A percentile compares a stretch with the other conserved stretches of the same genome.
phyloP scores from a whole-genome alignment of 2,329 filamentous ascomycete genomes.

The Ilyonectria sp. region DNA sequence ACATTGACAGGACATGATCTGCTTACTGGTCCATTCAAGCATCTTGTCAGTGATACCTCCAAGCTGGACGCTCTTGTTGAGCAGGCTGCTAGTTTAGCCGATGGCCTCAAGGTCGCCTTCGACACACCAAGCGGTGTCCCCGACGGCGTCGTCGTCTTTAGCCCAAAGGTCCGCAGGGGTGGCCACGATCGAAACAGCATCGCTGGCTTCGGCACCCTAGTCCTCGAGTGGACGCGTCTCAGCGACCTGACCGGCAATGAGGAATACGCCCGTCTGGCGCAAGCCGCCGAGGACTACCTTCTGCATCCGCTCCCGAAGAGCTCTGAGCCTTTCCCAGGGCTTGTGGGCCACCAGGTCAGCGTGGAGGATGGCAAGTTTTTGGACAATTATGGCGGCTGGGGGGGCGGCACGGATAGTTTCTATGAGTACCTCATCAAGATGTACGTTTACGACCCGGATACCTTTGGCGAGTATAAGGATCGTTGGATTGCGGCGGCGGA shows the following conservation, averaged over 20 bases:
- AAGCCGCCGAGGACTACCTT: constrained; percentile 79
- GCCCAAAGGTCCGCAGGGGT: constrained; percentile 63
- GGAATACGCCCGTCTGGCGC: constrained; percentile 76
- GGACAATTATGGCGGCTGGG: constrained; percentile 81
- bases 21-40: constrained; percentile 75
- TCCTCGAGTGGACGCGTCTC: constrained; percentile 88
- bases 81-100: constrained; percentile 79
- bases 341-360: constrained; percentile 79
- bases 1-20: constrained; percentile 71
- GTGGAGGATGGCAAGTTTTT: constrained; percentile 76
- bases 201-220: constrained; percentile 82
- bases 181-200: constrained; percentile 75
- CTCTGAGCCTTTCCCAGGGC: constrained; percentile 81
- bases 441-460: constrained; percentile 81
- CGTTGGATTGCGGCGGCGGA: constrained; percentile 84
- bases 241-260: constrained; percentile 80
- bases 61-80: constrained; percentile 73
- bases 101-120: constrained; percentile 84
- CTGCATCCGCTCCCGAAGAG: constrained; percentile 65
- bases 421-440: constrained; percentile 96
- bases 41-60: constrained; percentile 58
- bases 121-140: constrained; percentile 83
- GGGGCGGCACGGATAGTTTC: constrained; percentile 83
- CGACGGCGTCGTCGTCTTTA: constrained; percentile 76
- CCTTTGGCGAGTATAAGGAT: constrained; percentile 77